A percentile compares a stretch with the other conserved stretches of the same genome.
Conservation (phyloP, 306 rosid genomes). For the Fagus crenata region DNA sequence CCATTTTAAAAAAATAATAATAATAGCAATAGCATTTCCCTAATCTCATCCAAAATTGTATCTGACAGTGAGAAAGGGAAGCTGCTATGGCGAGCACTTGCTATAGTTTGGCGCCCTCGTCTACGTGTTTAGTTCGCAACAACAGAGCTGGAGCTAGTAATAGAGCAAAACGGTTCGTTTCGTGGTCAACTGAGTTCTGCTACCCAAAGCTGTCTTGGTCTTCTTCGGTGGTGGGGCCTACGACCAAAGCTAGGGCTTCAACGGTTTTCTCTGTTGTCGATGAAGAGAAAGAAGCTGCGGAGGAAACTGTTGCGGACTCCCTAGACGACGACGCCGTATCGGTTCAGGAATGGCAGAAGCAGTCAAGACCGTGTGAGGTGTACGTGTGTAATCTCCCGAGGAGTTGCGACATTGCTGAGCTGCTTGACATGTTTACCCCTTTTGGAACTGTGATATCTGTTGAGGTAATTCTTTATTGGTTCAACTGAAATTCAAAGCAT, state of each 20-base stretch:
- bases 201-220: background rate
- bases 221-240: background rate
- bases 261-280: conserved; percentile 30
- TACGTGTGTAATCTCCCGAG: conserved; percentile 72
- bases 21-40: background rate
- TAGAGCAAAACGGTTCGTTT: conserved; percentile 1
- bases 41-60: background rate
- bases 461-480: conserved; percentile 37
- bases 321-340: conserved; percentile 30
- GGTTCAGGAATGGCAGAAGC: conserved; percentile 23
- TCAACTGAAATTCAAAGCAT: background rate
- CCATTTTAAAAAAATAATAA: too few species aligned
- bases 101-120: conserved; percentile 15
- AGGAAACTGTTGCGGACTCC: background rate
- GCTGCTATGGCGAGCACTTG: conserved; percentile 24
- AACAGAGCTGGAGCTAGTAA: background rate
- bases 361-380: conserved; percentile 43
- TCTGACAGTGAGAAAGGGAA: background rate
- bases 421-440: conserved; percentile 53
- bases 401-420: conserved; percentile 48
- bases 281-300: conserved; percentile 17
- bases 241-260: conserved; percentile 18
- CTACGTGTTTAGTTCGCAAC: background rate
- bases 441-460: conserved; percentile 53
- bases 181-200: background rate